Evolutionary conservation across 2,329 filamentous ascomycete genomes (phyloP), one percentile per base, ranked within the genome.

Genomic region (Colletotrichum sp.): DNA sequence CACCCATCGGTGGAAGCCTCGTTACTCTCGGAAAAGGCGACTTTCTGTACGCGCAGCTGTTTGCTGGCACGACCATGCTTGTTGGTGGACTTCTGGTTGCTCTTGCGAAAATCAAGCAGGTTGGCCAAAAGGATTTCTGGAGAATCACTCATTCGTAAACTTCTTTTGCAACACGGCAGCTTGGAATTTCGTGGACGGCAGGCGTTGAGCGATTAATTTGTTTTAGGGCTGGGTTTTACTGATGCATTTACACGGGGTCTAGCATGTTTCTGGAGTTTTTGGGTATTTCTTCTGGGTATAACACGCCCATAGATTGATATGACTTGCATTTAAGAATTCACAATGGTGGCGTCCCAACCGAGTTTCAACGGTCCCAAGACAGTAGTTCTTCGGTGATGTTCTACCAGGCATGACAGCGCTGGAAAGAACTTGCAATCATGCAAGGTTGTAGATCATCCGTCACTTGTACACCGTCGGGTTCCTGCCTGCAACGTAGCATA

Each of bases 1-100:
- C 85, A 5, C 86, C 86, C 0, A 81, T 87, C 24, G 86, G 86
- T 0, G 86, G 86, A 0, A 86, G 87, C 2, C 84, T 91, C 12
- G 86, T 91, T 39, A 82, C 36, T 6, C 10, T 64, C 6, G 49
- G 24, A 8, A 15, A 59, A 4, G 74, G 30, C 21, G 5, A 73
- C 9, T 76, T 64, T 39, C 24, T 68, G 21, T 74, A 76, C 26
- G 70, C 74, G 5, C 74, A 76, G 15, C 32, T 76, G 21, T 76
- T 76, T 8, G 74, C 70, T 6, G 74, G 74, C 21, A 44, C 70
- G 3, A 59, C 49, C 16, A 73, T 76, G 74, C 44, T 76, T 9
- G 26, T 76, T 4, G 74, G 74, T 4, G 74, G 74, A 1, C n/a
- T 73, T 4, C 67, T 76, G 10, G 75, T 76, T 9, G 67, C 75